These are phyloP conservation scores for Kurtzmaniella quercitrusa DNA, from an alignment of 1,139 yeast species.

Conservation along the genomic window DNA sequence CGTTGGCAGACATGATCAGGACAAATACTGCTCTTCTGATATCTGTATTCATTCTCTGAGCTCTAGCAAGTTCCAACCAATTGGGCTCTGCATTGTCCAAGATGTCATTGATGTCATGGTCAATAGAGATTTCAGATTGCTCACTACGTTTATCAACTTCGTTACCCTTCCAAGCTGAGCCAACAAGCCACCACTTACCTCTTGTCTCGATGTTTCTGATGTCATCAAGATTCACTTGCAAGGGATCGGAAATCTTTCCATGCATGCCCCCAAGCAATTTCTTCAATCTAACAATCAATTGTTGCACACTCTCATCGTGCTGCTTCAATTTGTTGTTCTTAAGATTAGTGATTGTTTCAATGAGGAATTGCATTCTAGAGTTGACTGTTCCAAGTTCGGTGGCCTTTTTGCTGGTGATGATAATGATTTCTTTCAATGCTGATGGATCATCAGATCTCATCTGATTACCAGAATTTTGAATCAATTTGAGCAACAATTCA, in stretches of 20 bases:
- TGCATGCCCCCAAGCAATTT: constrained; percentile 57
- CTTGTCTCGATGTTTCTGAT: constrained; percentile 68
- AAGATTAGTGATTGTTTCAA: constrained; percentile 80
- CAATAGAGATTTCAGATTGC: constrained; percentile 4
- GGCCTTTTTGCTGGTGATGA: constrained; percentile 44
- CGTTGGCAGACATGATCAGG: constrained; percentile 92
- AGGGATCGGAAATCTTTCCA: constrained; percentile 59
- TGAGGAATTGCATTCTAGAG: constrained; percentile 74
- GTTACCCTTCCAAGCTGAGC: constrained; percentile 89
- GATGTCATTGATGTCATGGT: constrained; percentile 44
- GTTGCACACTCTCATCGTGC: constrained; percentile 43
- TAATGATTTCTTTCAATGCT: constrained; percentile 75
- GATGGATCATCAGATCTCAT: constrained; percentile 87
- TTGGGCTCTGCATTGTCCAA: constrained; percentile 72
- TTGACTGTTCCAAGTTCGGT: constrained; percentile 30
- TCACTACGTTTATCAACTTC: constrained; percentile 17
- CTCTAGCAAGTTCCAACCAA: constrained; percentile 81
- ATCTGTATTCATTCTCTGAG: constrained; percentile 93
- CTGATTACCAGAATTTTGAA: constrained; percentile 77
- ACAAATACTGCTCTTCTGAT: constrained; percentile 89
- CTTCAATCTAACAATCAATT: constrained; percentile 55
- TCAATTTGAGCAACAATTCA: constrained; percentile 67
- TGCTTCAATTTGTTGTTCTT: constrained; percentile 77
- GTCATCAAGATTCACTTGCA: constrained; percentile 81
- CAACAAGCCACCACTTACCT: constrained; percentile 99